Evolutionary conservation across 208 protist genomes (phyloP).

Genomic region (Trypanosoma grayi): DNA sequence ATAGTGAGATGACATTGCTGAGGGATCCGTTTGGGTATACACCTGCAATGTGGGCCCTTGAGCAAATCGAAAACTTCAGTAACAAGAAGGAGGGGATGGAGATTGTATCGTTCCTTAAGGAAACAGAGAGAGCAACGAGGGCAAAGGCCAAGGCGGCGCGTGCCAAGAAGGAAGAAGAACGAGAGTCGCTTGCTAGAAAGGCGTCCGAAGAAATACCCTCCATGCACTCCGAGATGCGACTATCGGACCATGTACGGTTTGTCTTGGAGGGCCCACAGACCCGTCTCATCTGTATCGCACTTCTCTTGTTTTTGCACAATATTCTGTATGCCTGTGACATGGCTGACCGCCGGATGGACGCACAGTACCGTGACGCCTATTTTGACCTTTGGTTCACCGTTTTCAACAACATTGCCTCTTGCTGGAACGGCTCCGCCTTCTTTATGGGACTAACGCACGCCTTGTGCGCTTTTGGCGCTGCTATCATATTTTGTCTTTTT

Average conservation of each 20-base stretch:
- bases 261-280: constrained; percentile 23
- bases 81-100: constrained; percentile 1
- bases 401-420: constrained; percentile 23
- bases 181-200: too few species aligned
- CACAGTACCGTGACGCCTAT: constrained; percentile 13
- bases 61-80: constrained; percentile 28
- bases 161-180: neutral
- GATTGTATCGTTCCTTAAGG: constrained; percentile 26
- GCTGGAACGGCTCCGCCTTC: constrained; percentile 37
- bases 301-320: constrained; percentile 30
- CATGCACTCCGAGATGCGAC: constrained; percentile 6
- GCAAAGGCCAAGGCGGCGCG: neutral
- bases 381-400: constrained; percentile 31
- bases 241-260: constrained; percentile 25
- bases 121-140: neutral
- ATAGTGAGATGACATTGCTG: constrained; percentile 11
- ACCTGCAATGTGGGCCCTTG: constrained; percentile 29
- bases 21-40: constrained; percentile 41
- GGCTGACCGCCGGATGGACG: constrained; percentile 14
- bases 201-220: neutral
- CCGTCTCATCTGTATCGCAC: constrained; percentile 20
- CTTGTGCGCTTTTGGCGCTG: constrained; percentile 14
- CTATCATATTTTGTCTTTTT: constrained; percentile 17
- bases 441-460: constrained; percentile 37
- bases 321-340: constrained; percentile 25